Percentiles rank a stretch among this genome's conserved stretches.
Evolutionary conservation across 352 stramenopile genomes (phyloP).

Genomic region (Phytophthora chlamydospora): DNA sequence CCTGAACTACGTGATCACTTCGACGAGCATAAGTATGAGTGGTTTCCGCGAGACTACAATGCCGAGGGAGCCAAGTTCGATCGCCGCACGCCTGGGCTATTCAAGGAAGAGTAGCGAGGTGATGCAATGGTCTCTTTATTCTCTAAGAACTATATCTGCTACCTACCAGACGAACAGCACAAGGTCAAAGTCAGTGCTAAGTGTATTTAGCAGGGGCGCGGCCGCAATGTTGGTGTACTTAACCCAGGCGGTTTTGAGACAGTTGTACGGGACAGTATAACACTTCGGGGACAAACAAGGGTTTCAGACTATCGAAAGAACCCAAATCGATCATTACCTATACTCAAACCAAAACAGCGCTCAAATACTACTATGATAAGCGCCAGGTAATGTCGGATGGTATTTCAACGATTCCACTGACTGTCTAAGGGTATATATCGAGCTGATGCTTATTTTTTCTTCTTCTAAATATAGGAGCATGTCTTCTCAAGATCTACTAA

Average conservation of each 20-base stretch:
- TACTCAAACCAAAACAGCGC: constrained; percentile 21
- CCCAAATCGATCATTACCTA: constrained; percentile 40
- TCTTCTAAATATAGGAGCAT: constrained; percentile 18
- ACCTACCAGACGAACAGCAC: constrained; percentile 21
- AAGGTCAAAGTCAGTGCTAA: constrained; percentile 29
- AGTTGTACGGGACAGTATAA: constrained; percentile 27
- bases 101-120: constrained; percentile 29
- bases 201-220: constrained; percentile 22
- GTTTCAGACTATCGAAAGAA: constrained; percentile 29
- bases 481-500: constrained; percentile 30
- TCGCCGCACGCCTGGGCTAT: constrained; percentile 19
- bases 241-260: constrained; percentile 26
- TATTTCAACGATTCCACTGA: no score
- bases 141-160: constrained; percentile 36
- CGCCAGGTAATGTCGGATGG: no score
- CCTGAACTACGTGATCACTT: constrained; percentile 3
- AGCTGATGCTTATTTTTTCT: constrained; percentile 13
- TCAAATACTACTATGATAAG: not conserved
- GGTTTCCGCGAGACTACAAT: constrained; percentile 2
- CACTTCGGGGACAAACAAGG: constrained; percentile 33
- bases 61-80: constrained; percentile 5
- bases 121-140: constrained; percentile 25
- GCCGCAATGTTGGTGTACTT: constrained; percentile 19
- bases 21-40: not conserved
- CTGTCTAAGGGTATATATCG: no score